Percentiles rank a stretch among this genome's conserved stretches.
Evolutionary conservation across 2,329 filamentous ascomycete genomes (phyloP).

Genomic region (Penicillium sp.): DNA sequence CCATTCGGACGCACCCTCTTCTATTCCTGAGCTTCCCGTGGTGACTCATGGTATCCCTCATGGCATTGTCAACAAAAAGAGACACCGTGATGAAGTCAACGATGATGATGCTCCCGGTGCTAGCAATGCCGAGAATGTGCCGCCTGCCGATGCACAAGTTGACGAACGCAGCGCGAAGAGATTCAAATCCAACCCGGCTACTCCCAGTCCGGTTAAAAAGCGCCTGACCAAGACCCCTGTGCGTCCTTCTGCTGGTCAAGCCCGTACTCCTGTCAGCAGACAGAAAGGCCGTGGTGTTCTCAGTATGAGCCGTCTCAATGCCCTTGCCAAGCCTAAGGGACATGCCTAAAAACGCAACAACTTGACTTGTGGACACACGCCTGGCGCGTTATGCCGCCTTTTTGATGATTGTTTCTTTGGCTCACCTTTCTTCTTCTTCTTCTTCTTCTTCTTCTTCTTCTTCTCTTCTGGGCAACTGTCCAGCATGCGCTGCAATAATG

Average conservation of each 20-base stretch:
- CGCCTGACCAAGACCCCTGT: constrained; percentile 33
- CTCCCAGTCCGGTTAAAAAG: constrained; percentile 37
- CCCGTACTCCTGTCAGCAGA: constrained; percentile 31
- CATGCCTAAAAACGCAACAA: constrained; percentile 26
- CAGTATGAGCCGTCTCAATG: constrained; percentile 47
- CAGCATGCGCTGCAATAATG: not conserved
- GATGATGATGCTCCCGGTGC: constrained; percentile 22
- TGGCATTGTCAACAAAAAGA: constrained; percentile 42
- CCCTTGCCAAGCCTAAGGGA: constrained; percentile 47
- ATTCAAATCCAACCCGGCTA: constrained; percentile 34
- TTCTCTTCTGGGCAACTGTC: not conserved
- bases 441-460: too few relatives aligned
- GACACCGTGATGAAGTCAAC: constrained; percentile 34
- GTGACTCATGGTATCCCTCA: constrained; percentile 42
- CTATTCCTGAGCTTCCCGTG: constrained; percentile 32
- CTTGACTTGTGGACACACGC: constrained; percentile 3
- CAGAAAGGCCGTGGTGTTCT: constrained; percentile 34
- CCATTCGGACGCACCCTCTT: constrained; percentile 26
- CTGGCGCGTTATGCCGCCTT: constrained; percentile 13
- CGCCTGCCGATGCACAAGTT: constrained; percentile 23
- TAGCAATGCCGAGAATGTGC: constrained; percentile 32
- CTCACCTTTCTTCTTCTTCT: too few relatives aligned
- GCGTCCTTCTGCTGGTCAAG: constrained; percentile 22
- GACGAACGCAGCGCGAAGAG: constrained; percentile 37
- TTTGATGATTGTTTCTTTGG: constrained; percentile 2